A percentile compares a stretch with the other conserved stretches of the same genome.
These are phyloP conservation scores for Leccinellum albellum DNA, from an alignment of 768 basidiomycete species.

Conservation along the genomic window DNA sequence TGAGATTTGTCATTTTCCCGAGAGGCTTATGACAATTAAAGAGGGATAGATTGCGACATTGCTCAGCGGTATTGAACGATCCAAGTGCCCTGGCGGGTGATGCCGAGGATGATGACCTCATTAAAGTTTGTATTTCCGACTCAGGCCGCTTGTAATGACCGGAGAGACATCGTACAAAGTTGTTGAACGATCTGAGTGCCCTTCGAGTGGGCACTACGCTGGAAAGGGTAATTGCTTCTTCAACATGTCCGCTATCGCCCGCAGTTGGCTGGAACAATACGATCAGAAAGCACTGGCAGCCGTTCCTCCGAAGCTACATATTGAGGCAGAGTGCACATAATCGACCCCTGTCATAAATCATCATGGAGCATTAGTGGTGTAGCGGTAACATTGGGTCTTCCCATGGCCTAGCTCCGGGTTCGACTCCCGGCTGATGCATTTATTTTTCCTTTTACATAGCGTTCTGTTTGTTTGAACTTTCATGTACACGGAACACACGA, in stretches of 20 bases:
- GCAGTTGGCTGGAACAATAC: no score
- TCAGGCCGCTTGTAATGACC: no score
- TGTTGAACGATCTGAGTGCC: no score
- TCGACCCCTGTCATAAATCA: neutral
- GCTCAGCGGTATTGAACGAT: neutral
- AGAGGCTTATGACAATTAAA: no score
- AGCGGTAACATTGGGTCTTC: slow-evolving; percentile 88
- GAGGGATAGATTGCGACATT: neutral
- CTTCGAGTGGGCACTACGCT: no score
- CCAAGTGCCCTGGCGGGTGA: neutral
- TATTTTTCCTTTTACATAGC: neutral
- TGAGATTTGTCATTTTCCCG: no score
- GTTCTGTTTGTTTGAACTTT: no score
- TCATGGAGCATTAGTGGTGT: slow-evolving; percentile 50
- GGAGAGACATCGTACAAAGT: no score
- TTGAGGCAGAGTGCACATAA: neutral
- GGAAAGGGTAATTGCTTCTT: no score
- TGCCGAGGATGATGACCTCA: neutral
- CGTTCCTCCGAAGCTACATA: no score
- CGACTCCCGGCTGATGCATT: slow-evolving; percentile 54
- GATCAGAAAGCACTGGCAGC: no score
- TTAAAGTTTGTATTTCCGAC: neutral
- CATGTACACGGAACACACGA: neutral
- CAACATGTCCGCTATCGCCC: no score
- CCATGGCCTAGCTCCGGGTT: slow-evolving; percentile 66